Percentiles rank a stretch among this genome's conserved stretches.
Conservation (phyloP, 2,329 filamentous ascomycete species). For the Clonostachys sp. region DNA sequence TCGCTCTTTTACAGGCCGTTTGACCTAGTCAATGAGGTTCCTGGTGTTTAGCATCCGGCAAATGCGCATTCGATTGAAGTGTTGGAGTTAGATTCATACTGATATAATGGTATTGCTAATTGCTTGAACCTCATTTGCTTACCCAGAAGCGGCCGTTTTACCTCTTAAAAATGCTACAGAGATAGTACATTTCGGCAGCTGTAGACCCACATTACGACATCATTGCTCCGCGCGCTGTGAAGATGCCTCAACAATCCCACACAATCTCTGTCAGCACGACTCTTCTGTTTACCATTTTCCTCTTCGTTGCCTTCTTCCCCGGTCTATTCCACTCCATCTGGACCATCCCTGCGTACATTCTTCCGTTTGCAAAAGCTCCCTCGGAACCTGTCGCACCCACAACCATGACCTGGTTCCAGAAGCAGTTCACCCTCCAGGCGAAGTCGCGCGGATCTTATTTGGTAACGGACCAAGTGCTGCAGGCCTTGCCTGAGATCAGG, state of each 20-base stretch:
- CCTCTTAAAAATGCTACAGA: too few relatives aligned
- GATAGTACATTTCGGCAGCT: too few relatives aligned
- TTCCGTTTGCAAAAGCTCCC: constrained; percentile 21
- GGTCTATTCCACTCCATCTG: constrained; percentile 45
- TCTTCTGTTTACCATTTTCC: constrained; percentile 34
- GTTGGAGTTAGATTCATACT: too few relatives aligned
- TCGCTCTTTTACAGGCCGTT: too few relatives aligned
- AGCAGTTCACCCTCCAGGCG: constrained; percentile 73
- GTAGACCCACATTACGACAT: too few relatives aligned
- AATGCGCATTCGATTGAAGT: too few relatives aligned
- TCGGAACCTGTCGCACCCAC: constrained; percentile 16
- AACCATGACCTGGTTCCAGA: constrained; percentile 77
- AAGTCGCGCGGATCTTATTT: constrained; percentile 83
- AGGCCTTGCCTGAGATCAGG: constrained; percentile 72
- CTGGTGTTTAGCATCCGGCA: too few relatives aligned
- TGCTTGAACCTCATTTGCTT: too few relatives aligned
- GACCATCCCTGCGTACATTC: constrained; percentile 38
- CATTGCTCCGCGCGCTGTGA: too few relatives aligned
- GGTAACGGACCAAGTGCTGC: constrained; percentile 71
- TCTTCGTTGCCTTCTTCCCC: constrained; percentile 49
- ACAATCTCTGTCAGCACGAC: constrained; percentile 33
- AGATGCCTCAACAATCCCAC: constrained; percentile 22
- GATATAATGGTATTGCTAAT: too few relatives aligned
- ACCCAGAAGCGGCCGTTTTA: too few relatives aligned
- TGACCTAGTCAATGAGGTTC: too few relatives aligned